Evolutionary conservation across 768 basidiomycete genomes (phyloP).

Genomic region (Tylopilus sp.): DNA sequence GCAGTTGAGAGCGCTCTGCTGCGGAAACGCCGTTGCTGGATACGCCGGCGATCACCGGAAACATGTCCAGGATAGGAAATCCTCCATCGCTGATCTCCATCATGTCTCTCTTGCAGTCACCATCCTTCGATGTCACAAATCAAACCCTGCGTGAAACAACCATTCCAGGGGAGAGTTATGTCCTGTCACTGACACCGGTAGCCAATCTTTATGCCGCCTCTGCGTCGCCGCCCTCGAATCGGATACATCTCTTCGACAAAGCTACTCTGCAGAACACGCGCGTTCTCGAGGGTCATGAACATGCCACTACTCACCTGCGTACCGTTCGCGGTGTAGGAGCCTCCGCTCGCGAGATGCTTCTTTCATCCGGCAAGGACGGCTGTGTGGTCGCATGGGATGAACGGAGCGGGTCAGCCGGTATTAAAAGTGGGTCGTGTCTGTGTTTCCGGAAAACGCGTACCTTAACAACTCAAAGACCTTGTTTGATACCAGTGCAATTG

Average conservation of each 20-base stretch:
- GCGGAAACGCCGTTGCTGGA: conserved; percentile 1
- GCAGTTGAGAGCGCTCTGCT: conserved; percentile 3
- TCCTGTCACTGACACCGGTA: conserved; percentile 54
- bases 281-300: conserved; percentile 55
- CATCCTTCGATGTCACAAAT: conserved; percentile 18
- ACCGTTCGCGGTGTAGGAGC: conserved; percentile 42
- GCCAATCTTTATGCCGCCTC: conserved; percentile 55
- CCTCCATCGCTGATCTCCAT: conserved; percentile 3
- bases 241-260: conserved; percentile 67
- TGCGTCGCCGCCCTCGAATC: conserved; percentile 58
- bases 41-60: conserved; percentile 18
- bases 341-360: conserved; percentile 40
- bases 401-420: conserved; percentile 46
- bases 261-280: conserved; percentile 43
- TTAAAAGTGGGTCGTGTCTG: conserved; percentile 52
- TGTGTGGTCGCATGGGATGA: conserved; percentile 74
- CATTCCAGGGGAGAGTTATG: conserved; percentile 49
- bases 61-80: conserved; percentile 27
- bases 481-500: conserved; percentile 42
- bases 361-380: conserved; percentile 72
- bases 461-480: conserved; percentile 39
- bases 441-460: conserved; percentile 1
- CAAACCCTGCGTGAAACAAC: conserved; percentile 30
- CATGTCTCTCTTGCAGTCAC: conserved; percentile 27
- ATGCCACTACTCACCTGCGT: conserved; percentile 54